Conservation (phyloP, 495 filamentous ascomycete species). For the Penicillium coprophilum region DNA sequence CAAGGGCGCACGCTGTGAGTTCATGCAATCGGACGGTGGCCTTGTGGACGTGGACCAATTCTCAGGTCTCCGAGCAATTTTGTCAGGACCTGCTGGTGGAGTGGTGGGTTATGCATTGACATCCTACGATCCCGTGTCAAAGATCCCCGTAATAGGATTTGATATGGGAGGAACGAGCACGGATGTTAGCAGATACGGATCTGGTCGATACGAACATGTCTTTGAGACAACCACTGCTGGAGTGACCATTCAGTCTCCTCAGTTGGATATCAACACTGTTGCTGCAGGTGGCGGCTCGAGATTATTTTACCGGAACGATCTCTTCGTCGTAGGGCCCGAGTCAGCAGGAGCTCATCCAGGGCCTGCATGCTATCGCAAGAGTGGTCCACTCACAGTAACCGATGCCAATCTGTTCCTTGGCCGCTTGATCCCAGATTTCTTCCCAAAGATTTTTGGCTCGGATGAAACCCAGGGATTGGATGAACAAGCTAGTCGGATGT, state of each 20-base stretch:
- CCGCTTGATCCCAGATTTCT: slow-evolving; percentile 84
- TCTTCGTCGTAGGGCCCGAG: slow-evolving; percentile 92
- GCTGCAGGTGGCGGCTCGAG: slow-evolving; percentile 88
- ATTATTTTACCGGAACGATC: slow-evolving; percentile 79
- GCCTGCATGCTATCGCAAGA: slow-evolving; percentile 89
- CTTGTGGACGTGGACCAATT: slow-evolving; percentile 49
- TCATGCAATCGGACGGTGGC: slow-evolving; percentile 53
- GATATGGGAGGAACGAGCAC: slow-evolving; percentile 95
- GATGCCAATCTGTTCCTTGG: slow-evolving; percentile 89
- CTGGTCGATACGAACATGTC: slow-evolving; percentile 84
- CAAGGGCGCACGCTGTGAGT: slow-evolving; percentile 51
- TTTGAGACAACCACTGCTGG: slow-evolving; percentile 94
- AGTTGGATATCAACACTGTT: slow-evolving; percentile 94
- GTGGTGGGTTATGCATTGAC: slow-evolving; percentile 89
- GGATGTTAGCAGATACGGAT: slow-evolving; percentile 74
- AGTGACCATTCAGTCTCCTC: slow-evolving; percentile 88
- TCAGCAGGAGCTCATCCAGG: slow-evolving; percentile 86
- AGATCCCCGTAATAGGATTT: slow-evolving; percentile 86
- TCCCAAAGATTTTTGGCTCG: slow-evolving; percentile 89
- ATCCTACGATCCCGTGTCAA: slow-evolving; percentile 75
- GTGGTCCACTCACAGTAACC: slow-evolving; percentile 83
- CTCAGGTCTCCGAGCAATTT: slow-evolving; percentile 50
- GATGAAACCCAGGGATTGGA: slow-evolving; percentile 81
- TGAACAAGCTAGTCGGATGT: slow-evolving; percentile 61
- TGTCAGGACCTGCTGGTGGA: slow-evolving; percentile 59